These are phyloP conservation scores for Podila clonocystis DNA, from an alignment of 192 early-diverging fungal genomes.

Conservation along the genomic window DNA sequence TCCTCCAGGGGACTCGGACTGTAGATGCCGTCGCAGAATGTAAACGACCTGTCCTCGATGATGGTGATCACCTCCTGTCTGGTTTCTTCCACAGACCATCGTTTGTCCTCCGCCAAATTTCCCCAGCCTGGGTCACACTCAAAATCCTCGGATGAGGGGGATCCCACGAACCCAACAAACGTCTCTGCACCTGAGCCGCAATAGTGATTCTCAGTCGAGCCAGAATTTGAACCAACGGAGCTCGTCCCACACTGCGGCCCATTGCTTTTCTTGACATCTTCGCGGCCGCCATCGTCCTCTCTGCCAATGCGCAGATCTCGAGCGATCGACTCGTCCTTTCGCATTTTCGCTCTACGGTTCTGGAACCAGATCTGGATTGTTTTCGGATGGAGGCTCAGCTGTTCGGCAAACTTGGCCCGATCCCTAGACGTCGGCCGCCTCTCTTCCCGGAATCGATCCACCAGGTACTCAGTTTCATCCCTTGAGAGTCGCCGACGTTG, in stretches of 20 bases:
- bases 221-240: too few species aligned
- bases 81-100: too few species aligned
- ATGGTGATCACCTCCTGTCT: too few species aligned
- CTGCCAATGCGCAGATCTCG: not conserved
- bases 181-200: not conserved
- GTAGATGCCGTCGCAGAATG: too few species aligned
- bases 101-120: not conserved
- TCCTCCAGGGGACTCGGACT: too few species aligned
- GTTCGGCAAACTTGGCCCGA: conserved; percentile 67
- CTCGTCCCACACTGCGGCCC: too few species aligned
- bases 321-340: conserved; percentile 59
- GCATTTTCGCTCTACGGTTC: conserved; percentile 89
- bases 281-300: not conserved
- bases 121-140: not conserved
- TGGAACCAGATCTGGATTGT: conserved; percentile 91
- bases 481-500: conserved; percentile 70
- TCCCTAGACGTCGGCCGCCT: conserved; percentile 72
- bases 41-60: too few species aligned
- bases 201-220: not conserved
- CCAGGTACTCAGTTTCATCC: conserved; percentile 73
- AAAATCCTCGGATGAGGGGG: not conserved
- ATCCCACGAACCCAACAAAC: not conserved
- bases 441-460: conserved; percentile 66
- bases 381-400: conserved; percentile 75
- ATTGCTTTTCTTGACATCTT: not conserved